phyloP scores from a whole-genome alignment of 2,329 filamentous ascomycete species.

The Neodidymelliopsis sp. region DNA sequence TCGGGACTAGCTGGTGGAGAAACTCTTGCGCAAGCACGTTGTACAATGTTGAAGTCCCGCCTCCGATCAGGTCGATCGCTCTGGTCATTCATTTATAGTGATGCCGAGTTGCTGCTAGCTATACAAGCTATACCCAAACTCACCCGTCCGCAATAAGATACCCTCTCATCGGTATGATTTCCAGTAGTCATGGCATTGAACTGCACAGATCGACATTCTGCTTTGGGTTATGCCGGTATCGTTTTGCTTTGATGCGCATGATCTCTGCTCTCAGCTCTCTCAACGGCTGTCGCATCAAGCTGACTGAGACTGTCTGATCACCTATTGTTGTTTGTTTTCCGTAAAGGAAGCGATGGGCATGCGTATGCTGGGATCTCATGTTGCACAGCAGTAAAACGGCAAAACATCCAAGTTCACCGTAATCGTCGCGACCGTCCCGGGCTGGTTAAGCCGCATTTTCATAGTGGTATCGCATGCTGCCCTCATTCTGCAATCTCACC shows the following conservation, averaged over 20 bases:
- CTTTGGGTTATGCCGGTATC: neutral
- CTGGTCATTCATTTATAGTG: constrained; percentile 9
- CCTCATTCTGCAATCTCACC: constrained; percentile 6
- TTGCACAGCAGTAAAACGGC: constrained; percentile 31
- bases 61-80: constrained; percentile 11
- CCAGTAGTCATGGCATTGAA: neutral
- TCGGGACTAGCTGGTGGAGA: constrained; percentile 19
- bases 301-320: constrained; percentile 15
- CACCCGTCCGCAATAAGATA: constrained; percentile 2
- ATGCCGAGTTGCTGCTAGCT: constrained; percentile 4
- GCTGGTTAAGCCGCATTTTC: constrained; percentile 25
- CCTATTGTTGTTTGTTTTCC: constrained; percentile 25
- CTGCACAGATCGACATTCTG: neutral
- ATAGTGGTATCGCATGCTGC: constrained; percentile 22
- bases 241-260: neutral
- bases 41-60: constrained; percentile 16
- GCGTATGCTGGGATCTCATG: constrained; percentile 14
- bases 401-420: constrained; percentile 25
- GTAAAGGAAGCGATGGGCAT: constrained; percentile 16
- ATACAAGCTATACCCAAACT: neutral
- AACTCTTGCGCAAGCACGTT: constrained; percentile 17
- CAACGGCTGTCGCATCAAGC: constrained; percentile 1
- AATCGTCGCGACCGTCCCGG: constrained; percentile 28
- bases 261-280: neutral
- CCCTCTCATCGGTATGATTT: neutral